phyloP scores from a whole-genome alignment of 768 basidiomycete species.

The Leccinum truebloodii region DNA sequence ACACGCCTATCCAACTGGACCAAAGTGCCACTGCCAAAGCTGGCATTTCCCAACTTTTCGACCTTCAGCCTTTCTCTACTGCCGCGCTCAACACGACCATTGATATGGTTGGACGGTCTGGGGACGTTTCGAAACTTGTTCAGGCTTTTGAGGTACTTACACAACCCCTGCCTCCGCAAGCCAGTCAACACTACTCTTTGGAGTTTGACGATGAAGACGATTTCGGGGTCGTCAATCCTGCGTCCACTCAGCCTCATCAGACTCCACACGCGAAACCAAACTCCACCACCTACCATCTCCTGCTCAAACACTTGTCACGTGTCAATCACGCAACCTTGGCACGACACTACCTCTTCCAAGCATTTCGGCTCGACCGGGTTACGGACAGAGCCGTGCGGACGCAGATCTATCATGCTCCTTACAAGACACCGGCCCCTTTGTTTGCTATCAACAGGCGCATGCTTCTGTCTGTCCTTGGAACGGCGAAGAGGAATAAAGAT shows the following conservation, averaged over 20 bases:
- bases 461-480: slow-evolving; percentile 57
- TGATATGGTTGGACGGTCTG: slow-evolving; percentile 63
- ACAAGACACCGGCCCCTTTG: slow-evolving; percentile 46
- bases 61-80: slow-evolving; percentile 56
- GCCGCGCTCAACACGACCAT: slow-evolving; percentile 71
- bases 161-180: slow-evolving; percentile 59
- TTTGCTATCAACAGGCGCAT: slow-evolving; percentile 57
- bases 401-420: slow-evolving; percentile 32
- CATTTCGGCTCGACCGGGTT: slow-evolving; percentile 45
- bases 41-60: slow-evolving; percentile 14
- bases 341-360: slow-evolving; percentile 66
- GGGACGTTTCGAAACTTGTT: slow-evolving; percentile 65
- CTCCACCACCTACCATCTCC: slow-evolving; percentile 61
- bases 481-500: slow-evolving; percentile 60
- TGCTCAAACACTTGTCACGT: slow-evolving; percentile 58
- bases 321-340: slow-evolving; percentile 52
- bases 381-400: slow-evolving; percentile 36
- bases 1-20: slow-evolving; percentile 41
- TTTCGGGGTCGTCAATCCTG: slow-evolving; percentile 43
- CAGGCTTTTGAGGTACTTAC: slow-evolving; percentile 80
- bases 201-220: slow-evolving; percentile 70
- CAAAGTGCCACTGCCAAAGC: slow-evolving; percentile 5
- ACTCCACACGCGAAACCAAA: slow-evolving; percentile 57
- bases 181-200: slow-evolving; percentile 43
- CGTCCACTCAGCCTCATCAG: slow-evolving; percentile 34